Evolutionary conservation across 495 filamentous ascomycete species (phyloP).

Genomic region (Aspergillus nanangensis): DNA sequence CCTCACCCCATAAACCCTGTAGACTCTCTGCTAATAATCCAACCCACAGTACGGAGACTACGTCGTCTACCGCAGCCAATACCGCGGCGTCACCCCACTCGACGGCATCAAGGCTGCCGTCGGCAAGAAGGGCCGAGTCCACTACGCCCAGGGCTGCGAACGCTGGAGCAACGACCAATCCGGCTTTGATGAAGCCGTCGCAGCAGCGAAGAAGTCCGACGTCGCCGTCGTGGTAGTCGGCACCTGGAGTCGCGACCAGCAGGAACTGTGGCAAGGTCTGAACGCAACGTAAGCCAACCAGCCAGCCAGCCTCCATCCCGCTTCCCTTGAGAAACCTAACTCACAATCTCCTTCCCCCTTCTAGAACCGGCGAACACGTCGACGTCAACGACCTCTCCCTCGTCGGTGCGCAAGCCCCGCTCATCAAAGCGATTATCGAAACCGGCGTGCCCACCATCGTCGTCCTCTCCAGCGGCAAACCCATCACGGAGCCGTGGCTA

Average conservation of each 20-base stretch:
- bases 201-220: constrained; percentile 59
- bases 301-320: too few relatives aligned
- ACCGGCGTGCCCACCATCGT: constrained; percentile 66
- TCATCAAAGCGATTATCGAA: constrained; percentile 58
- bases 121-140: constrained; percentile 46
- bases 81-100: constrained; percentile 59
- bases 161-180: constrained; percentile 66
- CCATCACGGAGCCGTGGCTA: constrained; percentile 65
- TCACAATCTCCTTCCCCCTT: background rate
- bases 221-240: constrained; percentile 68
- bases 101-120: constrained; percentile 60
- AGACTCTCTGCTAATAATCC: background rate
- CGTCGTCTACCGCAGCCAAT: constrained; percentile 56
- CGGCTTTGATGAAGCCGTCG: constrained; percentile 57
- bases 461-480: constrained; percentile 65
- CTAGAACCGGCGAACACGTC: constrained; percentile 66
- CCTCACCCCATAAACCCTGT: background rate
- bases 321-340: background rate
- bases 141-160: constrained; percentile 66
- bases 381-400: constrained; percentile 58
- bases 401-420: constrained; percentile 63
- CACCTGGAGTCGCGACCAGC: constrained; percentile 70
- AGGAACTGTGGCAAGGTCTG: constrained; percentile 60
- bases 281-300: constrained; percentile 54
- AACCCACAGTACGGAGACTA: constrained; percentile 58